A percentile compares a stretch with the other conserved stretches of the same genome.
phyloP scores from a whole-genome alignment of 2,329 filamentous ascomycete genomes.

The Rhynchosporium agropyri region DNA sequence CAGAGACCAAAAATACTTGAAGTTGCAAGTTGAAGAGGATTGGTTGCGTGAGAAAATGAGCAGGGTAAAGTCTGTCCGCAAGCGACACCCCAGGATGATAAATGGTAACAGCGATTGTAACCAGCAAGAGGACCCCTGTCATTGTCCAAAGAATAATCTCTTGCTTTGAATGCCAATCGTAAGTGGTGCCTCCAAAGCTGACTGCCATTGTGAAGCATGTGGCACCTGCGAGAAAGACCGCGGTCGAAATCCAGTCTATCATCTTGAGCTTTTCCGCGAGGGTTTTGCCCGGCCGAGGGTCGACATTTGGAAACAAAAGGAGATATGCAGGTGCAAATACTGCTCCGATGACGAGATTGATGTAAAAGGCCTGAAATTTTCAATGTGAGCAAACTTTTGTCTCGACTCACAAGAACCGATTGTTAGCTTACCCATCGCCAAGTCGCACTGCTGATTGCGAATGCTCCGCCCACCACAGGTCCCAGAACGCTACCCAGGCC shows the following conservation, averaged over 20 bases:
- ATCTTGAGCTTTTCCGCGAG: slow-evolving; percentile 11
- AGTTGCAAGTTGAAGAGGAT: slow-evolving; percentile 5
- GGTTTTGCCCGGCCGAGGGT: not conserved
- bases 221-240: not conserved
- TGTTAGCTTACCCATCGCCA: slow-evolving; percentile 41
- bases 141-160: slow-evolving; percentile 44
- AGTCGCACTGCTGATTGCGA: slow-evolving; percentile 41
- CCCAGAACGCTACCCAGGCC: slow-evolving; percentile 47
- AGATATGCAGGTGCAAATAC: slow-evolving; percentile 13
- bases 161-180: not conserved
- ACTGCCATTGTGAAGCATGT: slow-evolving; percentile 12
- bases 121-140: slow-evolving; percentile 42
- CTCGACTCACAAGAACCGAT: no score
- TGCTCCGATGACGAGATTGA: slow-evolving; percentile 35
- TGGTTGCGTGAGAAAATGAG: not conserved
- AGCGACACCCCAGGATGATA: slow-evolving; percentile 6
- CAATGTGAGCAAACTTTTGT: no score
- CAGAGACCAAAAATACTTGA: slow-evolving; percentile 33
- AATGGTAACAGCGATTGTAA: slow-evolving; percentile 1
- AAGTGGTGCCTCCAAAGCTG: slow-evolving; percentile 15
- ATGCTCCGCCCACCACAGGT: slow-evolving; percentile 44
- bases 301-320: slow-evolving; percentile 12
- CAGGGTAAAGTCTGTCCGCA: slow-evolving; percentile 3
- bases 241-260: slow-evolving; percentile 42
- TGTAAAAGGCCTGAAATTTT: slow-evolving; percentile 34